Evolutionary conservation across 139 green algal genomes (phyloP).

Genomic region (Nannochloris sp.): DNA sequence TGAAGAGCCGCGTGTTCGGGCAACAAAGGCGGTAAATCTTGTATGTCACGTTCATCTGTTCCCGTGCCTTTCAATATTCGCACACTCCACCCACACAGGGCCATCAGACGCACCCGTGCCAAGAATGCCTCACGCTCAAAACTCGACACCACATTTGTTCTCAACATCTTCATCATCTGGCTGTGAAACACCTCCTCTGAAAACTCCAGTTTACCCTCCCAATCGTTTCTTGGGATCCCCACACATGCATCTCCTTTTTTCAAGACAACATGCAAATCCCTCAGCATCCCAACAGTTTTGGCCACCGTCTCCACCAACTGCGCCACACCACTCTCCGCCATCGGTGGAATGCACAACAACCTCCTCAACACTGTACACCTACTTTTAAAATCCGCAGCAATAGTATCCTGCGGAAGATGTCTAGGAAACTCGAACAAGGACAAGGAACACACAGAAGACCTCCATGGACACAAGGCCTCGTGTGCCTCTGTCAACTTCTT

Average conservation of each 20-base stretch:
- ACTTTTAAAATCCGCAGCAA: conserved; percentile 16
- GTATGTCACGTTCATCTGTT: background rate
- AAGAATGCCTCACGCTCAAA: conserved; percentile 6
- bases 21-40: background rate
- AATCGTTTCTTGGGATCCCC: background rate
- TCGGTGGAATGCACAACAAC: conserved; percentile 25
- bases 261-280: background rate
- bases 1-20: conserved; percentile 23
- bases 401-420: conserved; percentile 10
- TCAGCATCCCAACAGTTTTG: background rate
- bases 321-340: conserved; percentile 1
- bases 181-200: background rate
- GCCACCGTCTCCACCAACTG: no score
- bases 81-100: conserved; percentile 38
- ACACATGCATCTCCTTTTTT: background rate
- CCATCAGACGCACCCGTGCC: conserved; percentile 18
- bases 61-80: conserved; percentile 5
- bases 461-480: conserved; percentile 45
- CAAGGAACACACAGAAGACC: conserved; percentile 21
- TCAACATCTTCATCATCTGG: conserved; percentile 1
- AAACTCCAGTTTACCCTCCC: background rate
- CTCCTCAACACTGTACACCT: conserved; percentile 11
- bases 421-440: conserved; percentile 44
- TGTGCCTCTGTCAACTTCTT: conserved; percentile 34
- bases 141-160: background rate